Conservation (phyloP, 2,329 filamentous ascomycete genomes). For the Xylaria sp. region DNA sequence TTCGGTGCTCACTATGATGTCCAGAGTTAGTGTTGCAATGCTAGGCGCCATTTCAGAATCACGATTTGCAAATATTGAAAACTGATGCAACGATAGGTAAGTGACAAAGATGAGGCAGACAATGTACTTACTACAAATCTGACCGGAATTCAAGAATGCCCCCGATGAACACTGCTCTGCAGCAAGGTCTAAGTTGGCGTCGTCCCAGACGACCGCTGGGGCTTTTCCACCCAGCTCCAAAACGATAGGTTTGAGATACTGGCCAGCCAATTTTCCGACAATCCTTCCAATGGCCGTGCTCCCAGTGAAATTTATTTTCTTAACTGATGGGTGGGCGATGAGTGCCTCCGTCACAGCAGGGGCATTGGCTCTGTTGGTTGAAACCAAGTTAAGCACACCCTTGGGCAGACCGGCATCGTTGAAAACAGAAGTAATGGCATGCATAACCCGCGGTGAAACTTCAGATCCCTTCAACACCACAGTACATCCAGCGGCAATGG, state of each 20-base stretch:
- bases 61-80: neutral
- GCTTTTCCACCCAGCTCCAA: slow-evolving; percentile 76
- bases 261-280: slow-evolving; percentile 65
- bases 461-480: slow-evolving; percentile 69
- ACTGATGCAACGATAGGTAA: neutral
- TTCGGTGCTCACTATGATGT: slow-evolving; percentile 61
- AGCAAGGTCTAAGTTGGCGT: slow-evolving; percentile 68
- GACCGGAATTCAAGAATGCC: slow-evolving; percentile 66
- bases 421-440: slow-evolving; percentile 61
- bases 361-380: slow-evolving; percentile 62
- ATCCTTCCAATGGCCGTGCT: slow-evolving; percentile 68
- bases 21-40: neutral
- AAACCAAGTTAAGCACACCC: slow-evolving; percentile 68
- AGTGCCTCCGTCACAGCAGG: slow-evolving; percentile 64
- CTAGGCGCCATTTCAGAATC: neutral
- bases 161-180: slow-evolving; percentile 64
- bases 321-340: slow-evolving; percentile 65
- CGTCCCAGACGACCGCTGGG: slow-evolving; percentile 68
- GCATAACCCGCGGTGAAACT: slow-evolving; percentile 61
- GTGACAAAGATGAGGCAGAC: too few relatives aligned
- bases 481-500: slow-evolving; percentile 70
- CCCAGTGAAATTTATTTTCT: slow-evolving; percentile 75
- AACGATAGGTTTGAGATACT: slow-evolving; percentile 69
- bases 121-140: slow-evolving; percentile 60
- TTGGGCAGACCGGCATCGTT: slow-evolving; percentile 69